A percentile compares a stretch with the other conserved stretches of the same genome.
These are phyloP conservation scores for Pichia sp. DNA, from an alignment of 1,139 yeast genomes.

Conservation along the genomic window DNA sequence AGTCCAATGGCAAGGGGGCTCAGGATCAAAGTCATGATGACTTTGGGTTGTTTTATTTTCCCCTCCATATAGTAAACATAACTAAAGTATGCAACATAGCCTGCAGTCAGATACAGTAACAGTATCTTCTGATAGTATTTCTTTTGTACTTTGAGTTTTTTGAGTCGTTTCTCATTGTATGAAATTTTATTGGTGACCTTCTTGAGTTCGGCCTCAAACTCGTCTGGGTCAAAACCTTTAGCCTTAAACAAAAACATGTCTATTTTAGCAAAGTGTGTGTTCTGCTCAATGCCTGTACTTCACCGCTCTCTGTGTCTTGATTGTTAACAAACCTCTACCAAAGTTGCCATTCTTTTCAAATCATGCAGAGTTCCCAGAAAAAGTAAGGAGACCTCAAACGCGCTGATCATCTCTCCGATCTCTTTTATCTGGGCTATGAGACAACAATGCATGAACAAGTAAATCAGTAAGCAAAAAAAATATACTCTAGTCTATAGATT, in stretches of 20 bases:
- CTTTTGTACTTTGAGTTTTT: slow-evolving; percentile 27
- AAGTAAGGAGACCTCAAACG: too few relatives aligned
- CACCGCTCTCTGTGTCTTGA: neutral
- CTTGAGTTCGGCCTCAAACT: slow-evolving; percentile 49
- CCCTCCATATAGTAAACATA: slow-evolving; percentile 25
- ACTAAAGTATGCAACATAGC: slow-evolving; percentile 35
- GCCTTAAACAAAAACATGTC: slow-evolving; percentile 23
- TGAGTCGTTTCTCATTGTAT: slow-evolving; percentile 35
- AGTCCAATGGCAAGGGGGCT: slow-evolving; percentile 35
- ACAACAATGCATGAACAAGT: neutral
- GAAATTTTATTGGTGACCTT: slow-evolving; percentile 40
- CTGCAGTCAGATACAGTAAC: slow-evolving; percentile 32
- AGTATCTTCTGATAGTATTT: slow-evolving; percentile 20
- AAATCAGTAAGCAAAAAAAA: neutral
- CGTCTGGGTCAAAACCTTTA: slow-evolving; percentile 44
- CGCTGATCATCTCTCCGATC: too few relatives aligned
- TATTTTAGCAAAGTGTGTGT: neutral
- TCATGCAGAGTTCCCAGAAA: neutral
- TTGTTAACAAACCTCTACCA: neutral
- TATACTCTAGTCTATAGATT: neutral
- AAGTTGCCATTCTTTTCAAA: neutral
- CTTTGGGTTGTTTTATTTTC: slow-evolving; percentile 3
- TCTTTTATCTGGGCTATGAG: too few relatives aligned
- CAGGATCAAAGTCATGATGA: slow-evolving; percentile 22
- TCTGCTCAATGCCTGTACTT: neutral